A percentile compares a stretch with the other conserved stretches of the same genome.
These are phyloP conservation scores for Circinella minor DNA, from an alignment of 371 early-diverging fungal genomes.

Conservation along the genomic window DNA sequence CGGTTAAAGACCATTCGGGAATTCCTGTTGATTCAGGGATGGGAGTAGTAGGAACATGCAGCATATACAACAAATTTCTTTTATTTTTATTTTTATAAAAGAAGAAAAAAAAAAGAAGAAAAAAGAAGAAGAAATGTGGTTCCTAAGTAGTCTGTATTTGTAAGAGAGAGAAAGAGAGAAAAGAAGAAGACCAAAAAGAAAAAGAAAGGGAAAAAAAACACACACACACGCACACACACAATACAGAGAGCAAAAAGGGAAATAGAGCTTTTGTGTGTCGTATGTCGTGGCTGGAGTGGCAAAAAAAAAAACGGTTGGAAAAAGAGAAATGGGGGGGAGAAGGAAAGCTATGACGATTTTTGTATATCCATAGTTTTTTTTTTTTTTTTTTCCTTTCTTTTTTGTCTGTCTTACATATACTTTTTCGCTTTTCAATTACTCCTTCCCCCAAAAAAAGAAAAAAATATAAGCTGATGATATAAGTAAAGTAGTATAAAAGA, in stretches of 20 bases:
- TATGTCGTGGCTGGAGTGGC: not conserved
- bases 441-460: too few relatives aligned
- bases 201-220: too few relatives aligned
- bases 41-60: conserved; percentile 10
- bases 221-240: too few relatives aligned
- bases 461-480: too few relatives aligned
- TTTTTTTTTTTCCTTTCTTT: too few relatives aligned
- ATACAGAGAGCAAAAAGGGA: not conserved
- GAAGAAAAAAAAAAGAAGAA: not conserved
- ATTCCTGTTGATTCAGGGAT: conserved; percentile 12
- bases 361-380: too few relatives aligned
- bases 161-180: not conserved
- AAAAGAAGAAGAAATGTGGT: not conserved
- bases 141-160: too few relatives aligned
- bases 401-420: too few relatives aligned
- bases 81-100: not conserved
- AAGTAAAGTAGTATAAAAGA: too few relatives aligned
- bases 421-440: too few relatives aligned
- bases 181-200: not conserved
- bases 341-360: too few relatives aligned
- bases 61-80: conserved; percentile 2
- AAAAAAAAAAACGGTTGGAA: too few relatives aligned
- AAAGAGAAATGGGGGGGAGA: not conserved
- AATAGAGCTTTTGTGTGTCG: not conserved
- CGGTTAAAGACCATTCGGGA: conserved; percentile 13